Percentiles rank a stretch among this genome's conserved stretches.
phyloP scores from a whole-genome alignment of 2,329 filamentous ascomycete genomes.

The Calonectria hongkongensis region DNA sequence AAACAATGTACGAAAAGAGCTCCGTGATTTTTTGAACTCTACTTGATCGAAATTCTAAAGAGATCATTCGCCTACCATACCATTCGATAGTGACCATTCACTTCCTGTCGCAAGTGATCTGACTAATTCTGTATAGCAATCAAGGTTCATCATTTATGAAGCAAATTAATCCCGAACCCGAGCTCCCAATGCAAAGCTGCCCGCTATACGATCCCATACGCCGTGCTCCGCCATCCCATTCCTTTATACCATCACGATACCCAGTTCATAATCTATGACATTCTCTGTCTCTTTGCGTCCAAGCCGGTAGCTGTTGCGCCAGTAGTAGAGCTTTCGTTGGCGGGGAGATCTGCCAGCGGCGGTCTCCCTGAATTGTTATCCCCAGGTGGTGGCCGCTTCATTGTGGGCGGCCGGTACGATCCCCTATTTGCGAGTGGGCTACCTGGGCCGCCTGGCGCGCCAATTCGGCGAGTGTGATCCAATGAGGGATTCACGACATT shows the following conservation, averaged over 20 bases:
- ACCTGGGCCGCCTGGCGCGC: constrained; percentile 71
- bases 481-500: constrained; percentile 72
- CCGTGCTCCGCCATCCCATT: constrained; percentile 41
- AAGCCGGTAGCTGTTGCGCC: constrained; percentile 54
- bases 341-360: constrained; percentile 71
- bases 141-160: constrained; percentile 28
- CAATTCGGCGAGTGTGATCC: constrained; percentile 74
- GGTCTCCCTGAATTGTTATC: constrained; percentile 60
- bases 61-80: not conserved
- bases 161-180: constrained; percentile 45
- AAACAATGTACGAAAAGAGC: constrained; percentile 18
- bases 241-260: constrained; percentile 17
- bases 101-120: not conserved
- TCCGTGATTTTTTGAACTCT: not conserved
- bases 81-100: not conserved
- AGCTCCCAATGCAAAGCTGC: constrained; percentile 45
- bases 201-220: constrained; percentile 35
- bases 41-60: not conserved
- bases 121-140: constrained; percentile 29
- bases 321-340: constrained; percentile 61
- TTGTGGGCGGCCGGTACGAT: constrained; percentile 76
- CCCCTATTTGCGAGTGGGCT: constrained; percentile 76
- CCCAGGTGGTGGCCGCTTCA: constrained; percentile 69
- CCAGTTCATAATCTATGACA: constrained; percentile 53
- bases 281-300: constrained; percentile 73